Conservation (phyloP, 805 yeast species). For the Candida sonorensis region DNA sequence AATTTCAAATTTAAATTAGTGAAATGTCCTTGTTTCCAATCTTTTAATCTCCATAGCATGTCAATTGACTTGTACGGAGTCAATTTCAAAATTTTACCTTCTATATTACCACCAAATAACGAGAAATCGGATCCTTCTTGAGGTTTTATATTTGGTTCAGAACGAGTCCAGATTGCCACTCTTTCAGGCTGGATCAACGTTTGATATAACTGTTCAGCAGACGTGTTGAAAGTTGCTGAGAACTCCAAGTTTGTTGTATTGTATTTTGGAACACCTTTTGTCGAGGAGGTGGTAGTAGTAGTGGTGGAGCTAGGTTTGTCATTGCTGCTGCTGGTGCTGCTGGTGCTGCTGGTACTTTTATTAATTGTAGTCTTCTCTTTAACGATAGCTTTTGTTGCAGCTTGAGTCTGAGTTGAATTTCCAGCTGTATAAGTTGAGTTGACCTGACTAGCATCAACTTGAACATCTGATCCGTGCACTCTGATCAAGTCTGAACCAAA, state of each 20-base stretch:
- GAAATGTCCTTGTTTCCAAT: constrained; percentile 83
- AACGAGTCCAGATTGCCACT: constrained; percentile 87
- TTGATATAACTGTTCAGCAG: constrained; percentile 77
- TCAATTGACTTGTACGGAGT: constrained; percentile 53
- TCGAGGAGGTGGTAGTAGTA: constrained; percentile 8
- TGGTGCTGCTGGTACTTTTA: no score
- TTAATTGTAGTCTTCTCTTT: constrained; percentile 24
- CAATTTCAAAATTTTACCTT: constrained; percentile 60
- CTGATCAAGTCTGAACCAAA: constrained; percentile 77
- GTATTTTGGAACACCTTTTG: constrained; percentile 46
- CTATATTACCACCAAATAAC: constrained; percentile 82
- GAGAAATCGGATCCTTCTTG: constrained; percentile 56
- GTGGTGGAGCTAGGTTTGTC: constrained; percentile 1
- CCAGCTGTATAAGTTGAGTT: constrained; percentile 45
- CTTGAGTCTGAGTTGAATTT: constrained; percentile 34
- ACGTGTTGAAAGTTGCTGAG: constrained; percentile 75
- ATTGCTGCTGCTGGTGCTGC: not conserved
- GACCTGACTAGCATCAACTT: constrained; percentile 64
- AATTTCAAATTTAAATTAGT: constrained; percentile 63
- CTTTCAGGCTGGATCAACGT: constrained; percentile 73
- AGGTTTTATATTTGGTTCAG: constrained; percentile 55
- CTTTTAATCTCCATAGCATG: constrained; percentile 80
- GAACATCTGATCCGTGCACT: constrained; percentile 81
- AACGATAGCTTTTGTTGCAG: constrained; percentile 19
- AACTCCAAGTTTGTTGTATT: constrained; percentile 77